Base-by-base conservation (phyloP, 768 basidiomycete genomes). In the Pholiota molesta region DNA sequence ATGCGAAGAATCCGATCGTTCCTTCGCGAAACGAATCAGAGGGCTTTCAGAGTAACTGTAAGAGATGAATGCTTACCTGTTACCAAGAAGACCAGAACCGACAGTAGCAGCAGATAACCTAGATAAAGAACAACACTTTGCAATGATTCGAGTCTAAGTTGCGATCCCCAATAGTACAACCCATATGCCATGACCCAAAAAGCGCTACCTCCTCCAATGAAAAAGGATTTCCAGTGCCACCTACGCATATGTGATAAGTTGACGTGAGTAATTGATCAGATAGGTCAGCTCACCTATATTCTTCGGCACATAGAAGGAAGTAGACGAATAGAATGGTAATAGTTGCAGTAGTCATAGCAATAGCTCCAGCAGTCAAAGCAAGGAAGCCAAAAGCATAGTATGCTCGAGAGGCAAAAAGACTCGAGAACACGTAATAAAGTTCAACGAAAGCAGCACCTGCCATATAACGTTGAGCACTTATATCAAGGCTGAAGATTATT, bases 381-480 rank as follows among this genome's bases (percentile, higher is more conserved):
- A 98, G 76, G 79, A 98, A 98, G 16, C 97, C 97, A 72, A 98
- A 98, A 11, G 97, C 97, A 73, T 97, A 98, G 77, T 95, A 97
- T 49, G 91, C 92, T 35, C 93, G 85, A 10, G 94, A 91, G 23
- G 95, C 95, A 68, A 97, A 99, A 28, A 98, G 81, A 68, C 89
- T 92, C 13, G 94, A 93, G 61, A 98, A 80, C 47, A 97, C 87
- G 71, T 95, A 97, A 75, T 94, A 97, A 11, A 97, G 77, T 73
- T 98, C 97, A 63, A 98, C 92, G 69, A 97, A 98, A 3, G 94
- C 95, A 52, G 97, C 96, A 56, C 94, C 92, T 93, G 60, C n/a
- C 57, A 19, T 26, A 5, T 26, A 5, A 35, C 44, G 58, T 35
- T 69, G 16, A 63, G 54, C 23, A 28, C 51, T 40, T 16, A 68